These are phyloP conservation scores for Daldinia grandis DNA, from an alignment of 495 filamentous ascomycete species.

Conservation along the genomic window DNA sequence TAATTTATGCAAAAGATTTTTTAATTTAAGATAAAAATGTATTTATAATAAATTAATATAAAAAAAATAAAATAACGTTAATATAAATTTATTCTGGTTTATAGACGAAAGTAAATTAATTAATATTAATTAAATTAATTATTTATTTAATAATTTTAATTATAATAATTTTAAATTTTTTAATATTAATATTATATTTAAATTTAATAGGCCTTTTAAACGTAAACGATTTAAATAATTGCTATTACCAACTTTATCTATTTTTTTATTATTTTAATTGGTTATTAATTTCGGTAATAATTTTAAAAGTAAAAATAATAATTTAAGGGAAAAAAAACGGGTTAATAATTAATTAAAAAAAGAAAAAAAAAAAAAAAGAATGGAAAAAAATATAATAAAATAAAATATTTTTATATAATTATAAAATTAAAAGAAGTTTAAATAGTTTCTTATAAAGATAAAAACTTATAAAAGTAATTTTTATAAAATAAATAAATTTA, in stretches of 20 bases:
- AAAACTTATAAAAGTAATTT: no score
- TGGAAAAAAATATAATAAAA: no score
- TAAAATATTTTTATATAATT: no score
- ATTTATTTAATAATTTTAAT: background rate
- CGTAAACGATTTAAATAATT: background rate
- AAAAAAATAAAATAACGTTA: background rate
- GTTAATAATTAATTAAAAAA: background rate
- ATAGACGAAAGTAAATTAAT: background rate
- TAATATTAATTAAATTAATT: background rate
- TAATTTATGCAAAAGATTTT: background rate
- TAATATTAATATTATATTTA: no score
- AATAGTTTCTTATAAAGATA: no score
- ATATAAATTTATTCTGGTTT: background rate
- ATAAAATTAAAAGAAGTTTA: background rate
- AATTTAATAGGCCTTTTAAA: background rate
- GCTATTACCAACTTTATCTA: background rate
- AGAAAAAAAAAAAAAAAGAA: background rate
- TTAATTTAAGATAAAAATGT: background rate
- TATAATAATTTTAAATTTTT: background rate
- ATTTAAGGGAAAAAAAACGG: background rate
- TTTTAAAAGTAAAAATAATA: background rate
- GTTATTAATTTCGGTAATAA: background rate
- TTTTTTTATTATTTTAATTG: slow-evolving; percentile 3
- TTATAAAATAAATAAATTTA: no score
- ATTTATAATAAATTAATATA: background rate